phyloP scores from a whole-genome alignment of 2,329 filamentous ascomycete species.

The Cadophora gregata region DNA sequence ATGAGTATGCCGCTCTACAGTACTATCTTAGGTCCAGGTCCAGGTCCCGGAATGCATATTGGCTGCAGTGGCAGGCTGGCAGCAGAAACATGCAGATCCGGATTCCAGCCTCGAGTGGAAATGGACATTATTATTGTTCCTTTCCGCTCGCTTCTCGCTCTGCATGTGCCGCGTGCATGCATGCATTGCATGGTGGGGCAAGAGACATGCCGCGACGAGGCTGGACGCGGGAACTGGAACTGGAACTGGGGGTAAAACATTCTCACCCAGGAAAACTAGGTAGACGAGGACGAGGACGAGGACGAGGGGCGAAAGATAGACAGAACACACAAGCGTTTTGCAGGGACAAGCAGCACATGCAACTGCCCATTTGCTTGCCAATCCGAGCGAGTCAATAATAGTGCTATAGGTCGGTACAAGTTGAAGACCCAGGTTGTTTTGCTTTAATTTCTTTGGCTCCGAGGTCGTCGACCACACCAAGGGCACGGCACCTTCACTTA shows the following conservation, averaged over 20 bases:
- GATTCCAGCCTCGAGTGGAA: conserved; percentile 7
- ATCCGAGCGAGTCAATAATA: conserved; percentile 8
- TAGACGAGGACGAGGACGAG: not conserved
- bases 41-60: conserved; percentile 10
- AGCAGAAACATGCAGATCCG: conserved; percentile 2
- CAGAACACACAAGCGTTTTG: not conserved
- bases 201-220: not conserved
- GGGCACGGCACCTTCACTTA: not conserved
- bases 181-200: conserved; percentile 1
- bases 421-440: not conserved
- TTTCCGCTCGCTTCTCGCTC: not conserved
- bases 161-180: conserved; percentile 11
- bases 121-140: conserved; percentile 4
- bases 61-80: not conserved
- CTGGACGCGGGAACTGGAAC: not conserved
- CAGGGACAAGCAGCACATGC: not conserved
- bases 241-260: not conserved
- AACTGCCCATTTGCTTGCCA: too few relatives aligned
- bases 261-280: not conserved
- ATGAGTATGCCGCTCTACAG: not conserved
- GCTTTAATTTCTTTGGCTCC: not conserved
- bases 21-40: conserved; percentile 11
- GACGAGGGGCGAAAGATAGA: conserved; percentile 10
- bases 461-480: not conserved
- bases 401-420: not conserved